Evolutionary conservation across 208 protist species (phyloP).

Genomic region (Leishmania braziliensis): DNA sequence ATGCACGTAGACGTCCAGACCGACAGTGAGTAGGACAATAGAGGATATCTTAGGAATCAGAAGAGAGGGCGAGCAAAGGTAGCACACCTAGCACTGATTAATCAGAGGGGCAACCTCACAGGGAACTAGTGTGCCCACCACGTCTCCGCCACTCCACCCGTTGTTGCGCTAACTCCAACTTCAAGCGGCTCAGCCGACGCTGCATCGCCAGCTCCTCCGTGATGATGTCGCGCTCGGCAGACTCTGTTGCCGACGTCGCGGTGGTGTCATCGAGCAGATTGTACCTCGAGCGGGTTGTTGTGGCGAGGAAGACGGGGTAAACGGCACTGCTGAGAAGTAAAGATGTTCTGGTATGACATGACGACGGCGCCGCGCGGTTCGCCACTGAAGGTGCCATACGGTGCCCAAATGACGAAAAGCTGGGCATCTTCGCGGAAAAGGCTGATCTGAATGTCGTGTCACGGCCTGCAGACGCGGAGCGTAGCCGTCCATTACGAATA

Average conservation of each 20-base stretch:
- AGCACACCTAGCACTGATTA: neutral
- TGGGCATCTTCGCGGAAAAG: neutral
- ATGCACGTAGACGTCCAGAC: neutral
- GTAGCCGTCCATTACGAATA: constrained; percentile 3
- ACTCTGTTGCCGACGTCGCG: neutral
- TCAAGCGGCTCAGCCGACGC: constrained; percentile 11
- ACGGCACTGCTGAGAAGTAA: constrained; percentile 9
- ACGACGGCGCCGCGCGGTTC: neutral
- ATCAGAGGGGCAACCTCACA: neutral
- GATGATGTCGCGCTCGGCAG: constrained; percentile 6
- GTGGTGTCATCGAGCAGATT: constrained; percentile 7
- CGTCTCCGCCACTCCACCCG: constrained; percentile 5
- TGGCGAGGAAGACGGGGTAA: constrained; percentile 20
- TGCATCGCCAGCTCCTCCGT: constrained; percentile 27
- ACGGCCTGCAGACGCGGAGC: constrained; percentile 8
- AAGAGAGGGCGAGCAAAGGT: neutral
- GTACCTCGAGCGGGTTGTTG: constrained; percentile 14
- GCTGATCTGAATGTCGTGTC: constrained; percentile 2
- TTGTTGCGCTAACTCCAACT: constrained; percentile 12
- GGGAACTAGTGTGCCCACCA: neutral
- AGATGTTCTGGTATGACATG: neutral
- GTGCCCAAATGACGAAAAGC: neutral
- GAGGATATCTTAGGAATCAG: neutral
- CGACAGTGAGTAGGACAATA: too few species aligned
- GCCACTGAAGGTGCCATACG: neutral